Evolutionary conservation across 495 filamentous ascomycete species (phyloP), one percentile per base, ranked within the genome.

Genomic region (Penicillium subrubescens): DNA sequence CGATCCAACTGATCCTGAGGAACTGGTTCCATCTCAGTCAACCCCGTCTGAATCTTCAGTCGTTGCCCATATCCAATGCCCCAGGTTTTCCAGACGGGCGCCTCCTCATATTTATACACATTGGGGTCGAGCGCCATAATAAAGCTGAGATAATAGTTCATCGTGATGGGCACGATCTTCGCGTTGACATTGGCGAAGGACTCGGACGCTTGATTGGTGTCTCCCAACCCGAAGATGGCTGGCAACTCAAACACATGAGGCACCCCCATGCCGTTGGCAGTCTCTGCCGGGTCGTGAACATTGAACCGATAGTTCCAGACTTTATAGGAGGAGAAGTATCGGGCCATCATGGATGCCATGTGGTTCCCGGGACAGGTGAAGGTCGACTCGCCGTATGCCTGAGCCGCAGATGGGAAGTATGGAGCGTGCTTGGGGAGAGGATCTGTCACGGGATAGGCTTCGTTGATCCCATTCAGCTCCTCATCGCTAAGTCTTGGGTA

Each of bases 111-210:
- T 39, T 73, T 66, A 25, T 69, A 72, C 12, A 63, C 80, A 60
- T 92, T 91, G 15, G 88, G 89, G 67, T 91, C 74, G 41, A 86
- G 80, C 0, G 77, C 78, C 52, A 81, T 79, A 60, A 90, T 82
- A 68, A 92, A 92, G 59, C 85, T 89, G 1, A 85, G 75, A 80
- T 83, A 89, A 66, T 90, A 90, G 3, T 78, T 75, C 72, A 88
- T 85, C n/a, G 86, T 82, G 14, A 86, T 76, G 0, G 83, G 81
- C 2, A 84, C 75, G 5, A 87, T 83, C 0, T 72, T 68, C 8
- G 72, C 75, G 37, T 89, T 87, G 14, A 61, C 60, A 12, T 39
- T 67, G 29, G 65, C 73, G 34, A 65, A 76, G 5, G 65, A 68
- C 6, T 73, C 51, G 5, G 66, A 68, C 29, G 54, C 50, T 53